These are phyloP conservation scores for Perilla frutescens DNA, from an alignment of 257 asterid genomes.

Conservation along the genomic window DNA sequence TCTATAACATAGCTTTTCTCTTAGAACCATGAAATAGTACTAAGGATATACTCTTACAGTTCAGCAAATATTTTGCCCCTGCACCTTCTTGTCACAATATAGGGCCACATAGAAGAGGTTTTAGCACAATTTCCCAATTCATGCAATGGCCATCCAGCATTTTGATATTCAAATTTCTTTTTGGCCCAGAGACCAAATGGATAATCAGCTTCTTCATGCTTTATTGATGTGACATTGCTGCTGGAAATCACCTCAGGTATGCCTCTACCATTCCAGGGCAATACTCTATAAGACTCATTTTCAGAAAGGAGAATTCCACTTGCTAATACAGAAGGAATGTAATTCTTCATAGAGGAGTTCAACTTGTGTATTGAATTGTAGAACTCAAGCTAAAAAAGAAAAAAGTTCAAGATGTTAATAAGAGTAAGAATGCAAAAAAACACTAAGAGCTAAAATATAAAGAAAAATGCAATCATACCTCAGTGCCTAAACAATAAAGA, in stretches of 20 bases:
- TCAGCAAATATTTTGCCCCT: conserved; percentile 84
- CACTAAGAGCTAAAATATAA: conserved; percentile 22
- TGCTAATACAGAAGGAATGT: conserved; percentile 75
- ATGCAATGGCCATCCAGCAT: conserved; percentile 51
- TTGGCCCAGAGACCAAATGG: conserved; percentile 89
- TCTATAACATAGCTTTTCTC: conserved; percentile 20
- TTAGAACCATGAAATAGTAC: conserved; percentile 26
- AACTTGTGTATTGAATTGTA: conserved; percentile 54
- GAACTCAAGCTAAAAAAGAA: conserved; percentile 80
- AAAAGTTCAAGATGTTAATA: conserved; percentile 13
- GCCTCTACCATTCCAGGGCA: conserved; percentile 87
- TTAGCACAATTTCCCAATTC: conserved; percentile 51
- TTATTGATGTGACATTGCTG: conserved; percentile 44
- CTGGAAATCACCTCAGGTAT: conserved; percentile 65
- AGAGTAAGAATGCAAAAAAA: conserved; percentile 18
- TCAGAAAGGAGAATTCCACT: conserved; percentile 80
- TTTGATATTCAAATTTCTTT: conserved; percentile 64
- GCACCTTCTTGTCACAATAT: conserved; percentile 87
- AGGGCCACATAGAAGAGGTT: conserved; percentile 71
- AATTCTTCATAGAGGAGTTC: conserved; percentile 71
- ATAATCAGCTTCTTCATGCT: conserved; percentile 54
- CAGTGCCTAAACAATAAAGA: conserved; percentile 90
- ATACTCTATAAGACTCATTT: conserved; percentile 63
- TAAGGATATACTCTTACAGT: conserved; percentile 59
- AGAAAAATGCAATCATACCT: conserved; percentile 54